phyloP scores from a whole-genome alignment of 805 yeast species.

The Wickerhamomyces queroliae region DNA sequence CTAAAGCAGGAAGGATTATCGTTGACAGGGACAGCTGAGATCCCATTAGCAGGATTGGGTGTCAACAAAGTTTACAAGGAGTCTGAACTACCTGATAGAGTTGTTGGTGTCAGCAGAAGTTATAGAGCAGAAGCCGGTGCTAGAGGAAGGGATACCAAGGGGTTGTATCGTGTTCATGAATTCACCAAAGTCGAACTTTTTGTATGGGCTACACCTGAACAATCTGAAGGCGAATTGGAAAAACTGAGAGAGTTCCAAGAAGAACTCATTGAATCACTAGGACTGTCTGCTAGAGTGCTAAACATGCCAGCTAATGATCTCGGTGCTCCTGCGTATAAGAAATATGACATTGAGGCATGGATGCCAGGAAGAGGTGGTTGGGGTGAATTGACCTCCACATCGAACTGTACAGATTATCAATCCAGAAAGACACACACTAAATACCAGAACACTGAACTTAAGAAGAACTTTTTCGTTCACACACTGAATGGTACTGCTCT shows the following conservation, averaged over 20 bases:
- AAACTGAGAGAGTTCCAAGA: slow-evolving; percentile 60
- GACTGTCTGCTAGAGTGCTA: slow-evolving; percentile 73
- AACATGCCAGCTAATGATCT: slow-evolving; percentile 88
- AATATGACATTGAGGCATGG: slow-evolving; percentile 94
- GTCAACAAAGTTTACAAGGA: slow-evolving; percentile 42
- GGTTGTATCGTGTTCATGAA: slow-evolving; percentile 92
- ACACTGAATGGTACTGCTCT: slow-evolving; percentile 94
- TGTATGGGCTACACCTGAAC: slow-evolving; percentile 52
- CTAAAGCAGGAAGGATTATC: slow-evolving; percentile 51
- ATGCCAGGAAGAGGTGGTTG: slow-evolving; percentile 94
- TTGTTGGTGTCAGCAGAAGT: slow-evolving; percentile 80
- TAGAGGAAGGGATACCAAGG: slow-evolving; percentile 86
- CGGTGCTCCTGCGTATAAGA: slow-evolving; percentile 90
- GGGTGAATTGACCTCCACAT: slow-evolving; percentile 91
- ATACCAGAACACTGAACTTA: slow-evolving; percentile 31
- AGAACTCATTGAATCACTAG: slow-evolving; percentile 57
- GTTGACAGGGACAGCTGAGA: slow-evolving; percentile 92
- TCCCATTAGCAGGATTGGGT: slow-evolving; percentile 80
- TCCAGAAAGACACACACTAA: slow-evolving; percentile 74
- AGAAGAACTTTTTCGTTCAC: slow-evolving; percentile 48
- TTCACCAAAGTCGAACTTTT: slow-evolving; percentile 93
- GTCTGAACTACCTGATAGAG: slow-evolving; percentile 44
- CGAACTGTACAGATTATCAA: slow-evolving; percentile 91
- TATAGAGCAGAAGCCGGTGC: slow-evolving; percentile 98
- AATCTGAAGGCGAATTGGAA: slow-evolving; percentile 48